These are phyloP conservation scores for Penicillium paneum DNA, from an alignment of 2,329 filamentous ascomycete species.

Conservation along the genomic window DNA sequence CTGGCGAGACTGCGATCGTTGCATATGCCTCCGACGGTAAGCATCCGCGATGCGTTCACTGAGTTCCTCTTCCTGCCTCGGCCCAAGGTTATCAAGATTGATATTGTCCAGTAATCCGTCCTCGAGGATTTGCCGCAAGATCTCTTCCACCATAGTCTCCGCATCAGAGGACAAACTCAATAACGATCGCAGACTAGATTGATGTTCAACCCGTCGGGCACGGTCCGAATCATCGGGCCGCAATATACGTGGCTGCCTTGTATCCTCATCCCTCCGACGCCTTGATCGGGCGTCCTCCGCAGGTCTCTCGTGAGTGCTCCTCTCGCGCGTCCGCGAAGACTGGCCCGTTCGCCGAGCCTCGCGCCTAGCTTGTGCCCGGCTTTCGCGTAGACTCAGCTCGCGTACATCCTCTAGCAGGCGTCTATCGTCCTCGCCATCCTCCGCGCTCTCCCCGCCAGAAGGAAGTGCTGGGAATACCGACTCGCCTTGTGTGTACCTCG, in stretches of 20 bases:
- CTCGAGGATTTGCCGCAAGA: slow-evolving; percentile 81
- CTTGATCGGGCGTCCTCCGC: slow-evolving; percentile 39
- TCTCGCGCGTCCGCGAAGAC: slow-evolving; percentile 25
- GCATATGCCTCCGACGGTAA: slow-evolving; percentile 68
- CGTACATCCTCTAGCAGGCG: slow-evolving; percentile 69
- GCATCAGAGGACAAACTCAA: slow-evolving; percentile 71
- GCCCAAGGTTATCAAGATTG: slow-evolving; percentile 81
- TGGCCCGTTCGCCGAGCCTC: slow-evolving; percentile 27
- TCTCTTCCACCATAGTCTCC: slow-evolving; percentile 78
- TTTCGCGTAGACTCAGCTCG: slow-evolving; percentile 64
- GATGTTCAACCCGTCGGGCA: slow-evolving; percentile 72
- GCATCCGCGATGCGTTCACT: slow-evolving; percentile 88
- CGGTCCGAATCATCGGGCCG: slow-evolving; percentile 30
- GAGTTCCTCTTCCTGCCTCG: slow-evolving; percentile 81
- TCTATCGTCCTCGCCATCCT: slow-evolving; percentile 60
- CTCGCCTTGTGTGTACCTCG: slow-evolving; percentile 77
- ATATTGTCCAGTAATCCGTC: slow-evolving; percentile 85
- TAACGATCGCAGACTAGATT: slow-evolving; percentile 80
- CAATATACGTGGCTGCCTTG: slow-evolving; percentile 22
- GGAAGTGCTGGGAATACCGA: slow-evolving; percentile 66
- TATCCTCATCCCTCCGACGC: slow-evolving; percentile 36
- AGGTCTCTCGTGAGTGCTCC: slow-evolving; percentile 41
- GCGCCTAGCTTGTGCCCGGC: slow-evolving; percentile 23
- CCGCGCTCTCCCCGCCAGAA: slow-evolving; percentile 37
- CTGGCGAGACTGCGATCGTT: slow-evolving; percentile 40